Evolutionary conservation across 768 basidiomycete genomes (phyloP), one percentile per base, ranked within the genome.

Genomic region (Trametes villosa): DNA sequence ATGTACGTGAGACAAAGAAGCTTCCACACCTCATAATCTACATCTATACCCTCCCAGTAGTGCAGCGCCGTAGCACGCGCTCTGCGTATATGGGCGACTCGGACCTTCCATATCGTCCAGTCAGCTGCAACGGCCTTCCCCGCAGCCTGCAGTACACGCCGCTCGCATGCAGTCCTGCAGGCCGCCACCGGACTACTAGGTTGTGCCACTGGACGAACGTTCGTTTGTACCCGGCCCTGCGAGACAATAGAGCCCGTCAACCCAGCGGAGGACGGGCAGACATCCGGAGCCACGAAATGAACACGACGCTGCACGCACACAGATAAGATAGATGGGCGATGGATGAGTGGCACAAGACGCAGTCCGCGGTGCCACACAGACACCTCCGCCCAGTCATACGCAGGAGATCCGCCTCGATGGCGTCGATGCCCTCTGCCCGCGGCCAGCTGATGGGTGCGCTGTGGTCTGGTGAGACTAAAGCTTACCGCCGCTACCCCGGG

Each of bases 391-490:
- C 24, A 53, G 4, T 42, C 26, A 18, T 24, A n/a, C 33, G 46
- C 24, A 46, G 44, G 31, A 55, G 53, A 55, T 55, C 53, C 18
- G 34, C 46, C 46, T 29, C 51, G 51, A 59, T 59, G 42, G 45
- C 59, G 49, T 54, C 59, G 59, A 60, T 60, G 20, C 42, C 46
- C 47, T 36, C 26, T 26, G 30, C 48, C 27, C 48, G 57, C 33
- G 20, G 30, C 17, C 52, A 40, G 52, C 52, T 54, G 52, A 53
- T 38, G 38, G n/a, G 47, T 27, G 38, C 22, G 51, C 52, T 24
- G 45, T 34, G 59, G 59, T 60, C 59, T 60, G 59, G 53, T 60
- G 53, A 60, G 59, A 54, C 59, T 60, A 60, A 60, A 60, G 59
- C 59, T 60, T 60, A 54, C 59, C 59, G 59, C 59, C 22, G 42